Conservation (phyloP, 1,284 basidiomycete species). For the Phenoliferia sp. region DNA sequence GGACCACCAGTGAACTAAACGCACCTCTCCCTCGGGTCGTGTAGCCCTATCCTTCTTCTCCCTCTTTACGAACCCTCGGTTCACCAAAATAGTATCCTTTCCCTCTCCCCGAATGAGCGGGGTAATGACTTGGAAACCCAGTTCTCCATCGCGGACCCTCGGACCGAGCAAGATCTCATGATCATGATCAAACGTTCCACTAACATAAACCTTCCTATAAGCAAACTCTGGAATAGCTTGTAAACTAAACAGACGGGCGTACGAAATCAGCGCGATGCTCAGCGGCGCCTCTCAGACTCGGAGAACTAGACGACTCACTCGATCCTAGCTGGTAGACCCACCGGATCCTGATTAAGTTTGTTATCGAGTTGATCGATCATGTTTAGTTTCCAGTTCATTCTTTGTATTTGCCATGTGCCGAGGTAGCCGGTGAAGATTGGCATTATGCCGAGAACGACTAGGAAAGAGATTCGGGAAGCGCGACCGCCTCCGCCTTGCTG, state of each 20-base stretch:
- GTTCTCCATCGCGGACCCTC: slow-evolving; percentile 75
- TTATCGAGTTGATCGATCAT: slow-evolving; percentile 92
- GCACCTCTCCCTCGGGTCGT: slow-evolving; percentile 34
- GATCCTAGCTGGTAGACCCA: slow-evolving; percentile 74
- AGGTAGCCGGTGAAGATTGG: slow-evolving; percentile 88
- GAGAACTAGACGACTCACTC: slow-evolving; percentile 55
- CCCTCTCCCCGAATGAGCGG: slow-evolving; percentile 64
- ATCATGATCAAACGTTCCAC: slow-evolving; percentile 69
- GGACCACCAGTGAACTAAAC: not conserved
- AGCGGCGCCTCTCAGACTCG: not conserved
- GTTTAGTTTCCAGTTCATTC: slow-evolving; percentile 90
- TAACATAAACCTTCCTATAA: slow-evolving; percentile 75
- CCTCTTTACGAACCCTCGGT: slow-evolving; percentile 78
- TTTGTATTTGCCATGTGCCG: slow-evolving; percentile 85
- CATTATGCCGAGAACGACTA: slow-evolving; percentile 75
- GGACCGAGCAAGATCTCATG: slow-evolving; percentile 79
- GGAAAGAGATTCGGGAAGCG: slow-evolving; percentile 35
- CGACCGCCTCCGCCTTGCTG: not conserved
- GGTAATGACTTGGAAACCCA: slow-evolving; percentile 80
- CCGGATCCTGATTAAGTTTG: slow-evolving; percentile 75
- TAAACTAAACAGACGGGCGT: slow-evolving; percentile 37
- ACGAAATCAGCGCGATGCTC: slow-evolving; percentile 4
- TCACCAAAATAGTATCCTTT: slow-evolving; percentile 66
- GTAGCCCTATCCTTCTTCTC: slow-evolving; percentile 46
- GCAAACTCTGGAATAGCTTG: slow-evolving; percentile 73